Base-by-base conservation (phyloP, 768 basidiomycete species). In the Pleurotus tuoliensis region DNA sequence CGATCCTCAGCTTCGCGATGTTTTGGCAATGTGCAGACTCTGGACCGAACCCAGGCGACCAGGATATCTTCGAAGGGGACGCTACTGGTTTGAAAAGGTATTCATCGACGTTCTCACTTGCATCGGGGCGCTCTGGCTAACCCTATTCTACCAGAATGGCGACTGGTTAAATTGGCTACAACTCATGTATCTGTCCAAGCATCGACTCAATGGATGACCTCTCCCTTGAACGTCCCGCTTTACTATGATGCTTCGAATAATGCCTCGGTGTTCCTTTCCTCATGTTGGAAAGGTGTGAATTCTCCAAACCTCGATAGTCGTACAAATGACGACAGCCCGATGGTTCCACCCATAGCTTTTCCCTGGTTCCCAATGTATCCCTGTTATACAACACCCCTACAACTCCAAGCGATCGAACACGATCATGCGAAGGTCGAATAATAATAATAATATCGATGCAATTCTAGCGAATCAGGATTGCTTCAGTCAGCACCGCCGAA, bases 11-110 rank as follows among this genome's bases (percentile, higher is more conserved):
- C 7, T 78, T 71, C 61, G 61, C 72, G 7, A 81, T 84, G 0
- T 84, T 86, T 66, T 85, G 82, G 83, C 81, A 85, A 63, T 83
- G 81, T 52, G 79, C 78, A 3, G 73, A 82, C 56, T 76, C 76
- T 34, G 79, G 83, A 4, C 44, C 78, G 15, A 81, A 80, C 62
- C 82, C 82, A 41, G 83, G 83, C 39, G 83, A 86, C 57, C 77
- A 79, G 48, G 77, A 85, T 61, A 58, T 70, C 53, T 86, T 82
- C 71, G 82, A 83, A 41, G 84, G 83, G 15, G 76, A 79, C 58
- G 56, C 69, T 43, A 67, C 75, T 51, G 74, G 76, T 7, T 64
- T 83, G 53, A 59, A 71, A 53, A 62, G 65, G 79, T 80, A 44
- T 55, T 30, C 22, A 16, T 16, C 3, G 8, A 2, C 25, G 24